Conservation (phyloP, 768 basidiomycete genomes). For the Gloeopeniophorella convolvens region DNA sequence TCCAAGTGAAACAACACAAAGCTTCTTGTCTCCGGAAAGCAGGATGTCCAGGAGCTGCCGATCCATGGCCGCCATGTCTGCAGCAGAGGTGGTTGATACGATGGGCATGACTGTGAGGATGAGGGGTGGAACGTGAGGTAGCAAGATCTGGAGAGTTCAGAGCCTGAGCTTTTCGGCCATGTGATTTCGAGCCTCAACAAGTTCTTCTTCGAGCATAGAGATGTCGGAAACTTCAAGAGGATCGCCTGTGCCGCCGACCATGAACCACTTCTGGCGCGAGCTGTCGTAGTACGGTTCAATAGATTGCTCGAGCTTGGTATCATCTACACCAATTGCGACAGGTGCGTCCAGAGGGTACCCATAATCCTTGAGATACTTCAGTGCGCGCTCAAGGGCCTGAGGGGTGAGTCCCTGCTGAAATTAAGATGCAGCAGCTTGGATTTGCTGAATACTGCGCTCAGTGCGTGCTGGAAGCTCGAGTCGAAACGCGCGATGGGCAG, state of each 20-base stretch:
- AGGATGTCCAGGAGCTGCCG: slow-evolving; percentile 25
- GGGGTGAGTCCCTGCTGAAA: slow-evolving; percentile 24
- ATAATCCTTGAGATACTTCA: slow-evolving; percentile 19
- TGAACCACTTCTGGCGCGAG: slow-evolving; percentile 15
- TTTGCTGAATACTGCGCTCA: slow-evolving; percentile 19
- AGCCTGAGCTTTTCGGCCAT: slow-evolving; percentile 31
- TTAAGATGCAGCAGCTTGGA: slow-evolving; percentile 17
- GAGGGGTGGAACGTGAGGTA: slow-evolving; percentile 30
- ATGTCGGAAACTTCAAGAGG: slow-evolving; percentile 24
- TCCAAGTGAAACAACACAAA: slow-evolving; percentile 30
- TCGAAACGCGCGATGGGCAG: slow-evolving; percentile 24
- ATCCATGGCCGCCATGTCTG: slow-evolving; percentile 15
- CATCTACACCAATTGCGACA: slow-evolving; percentile 29
- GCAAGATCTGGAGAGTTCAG: slow-evolving; percentile 29
- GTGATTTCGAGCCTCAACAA: slow-evolving; percentile 10
- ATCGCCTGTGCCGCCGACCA: slow-evolving; percentile 25
- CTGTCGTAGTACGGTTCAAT: slow-evolving; percentile 26
- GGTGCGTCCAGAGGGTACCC: slow-evolving; percentile 21
- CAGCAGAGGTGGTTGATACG: slow-evolving; percentile 19
- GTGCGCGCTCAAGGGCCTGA: slow-evolving; percentile 21
- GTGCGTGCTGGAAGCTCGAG: slow-evolving; percentile 21
- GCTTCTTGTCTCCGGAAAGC: background rate
- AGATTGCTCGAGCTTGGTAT: slow-evolving; percentile 30
- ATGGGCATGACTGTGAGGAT: slow-evolving; percentile 32
- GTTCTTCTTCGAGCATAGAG: slow-evolving; percentile 14